Conservation (phyloP, 441 rosid genomes). For the Syzygium syzygioides region DNA sequence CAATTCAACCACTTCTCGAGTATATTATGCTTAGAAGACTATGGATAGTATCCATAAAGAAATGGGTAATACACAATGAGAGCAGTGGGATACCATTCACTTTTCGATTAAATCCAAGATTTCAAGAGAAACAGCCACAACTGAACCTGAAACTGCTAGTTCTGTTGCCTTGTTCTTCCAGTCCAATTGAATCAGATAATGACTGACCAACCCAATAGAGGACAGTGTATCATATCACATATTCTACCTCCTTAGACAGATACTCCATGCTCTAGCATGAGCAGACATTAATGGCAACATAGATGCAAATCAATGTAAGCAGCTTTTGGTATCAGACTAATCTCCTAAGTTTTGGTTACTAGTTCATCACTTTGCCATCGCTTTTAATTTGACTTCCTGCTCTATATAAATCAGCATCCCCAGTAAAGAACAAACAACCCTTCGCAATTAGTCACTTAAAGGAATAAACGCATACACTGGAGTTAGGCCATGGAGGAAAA, state of each 20-base stretch:
- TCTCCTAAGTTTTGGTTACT: accelerated
- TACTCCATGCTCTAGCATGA: neutral
- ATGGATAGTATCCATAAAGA: neutral
- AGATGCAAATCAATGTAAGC: neutral
- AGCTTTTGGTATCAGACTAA: accelerated
- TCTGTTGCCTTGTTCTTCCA: neutral
- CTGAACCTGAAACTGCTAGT: neutral
- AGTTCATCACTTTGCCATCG: neutral
- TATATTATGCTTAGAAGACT: accelerated
- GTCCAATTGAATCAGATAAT: neutral
- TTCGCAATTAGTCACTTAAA: accelerated
- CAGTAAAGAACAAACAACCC: neutral
- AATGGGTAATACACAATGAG: neutral
- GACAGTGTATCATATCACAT: neutral
- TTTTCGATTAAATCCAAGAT: neutral
- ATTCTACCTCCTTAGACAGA: neutral
- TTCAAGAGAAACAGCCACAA: neutral
- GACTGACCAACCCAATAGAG: neutral
- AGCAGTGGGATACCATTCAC: neutral
- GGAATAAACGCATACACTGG: accelerated
- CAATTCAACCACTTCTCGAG: neutral
- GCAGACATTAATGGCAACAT: neutral
- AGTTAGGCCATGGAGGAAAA: neutral
- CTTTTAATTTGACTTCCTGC: neutral
- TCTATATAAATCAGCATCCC: neutral